Evolutionary conservation across 139 green algal genomes (phyloP), one percentile per base, ranked within the genome.

Genomic region (Gonium pectorale): DNA sequence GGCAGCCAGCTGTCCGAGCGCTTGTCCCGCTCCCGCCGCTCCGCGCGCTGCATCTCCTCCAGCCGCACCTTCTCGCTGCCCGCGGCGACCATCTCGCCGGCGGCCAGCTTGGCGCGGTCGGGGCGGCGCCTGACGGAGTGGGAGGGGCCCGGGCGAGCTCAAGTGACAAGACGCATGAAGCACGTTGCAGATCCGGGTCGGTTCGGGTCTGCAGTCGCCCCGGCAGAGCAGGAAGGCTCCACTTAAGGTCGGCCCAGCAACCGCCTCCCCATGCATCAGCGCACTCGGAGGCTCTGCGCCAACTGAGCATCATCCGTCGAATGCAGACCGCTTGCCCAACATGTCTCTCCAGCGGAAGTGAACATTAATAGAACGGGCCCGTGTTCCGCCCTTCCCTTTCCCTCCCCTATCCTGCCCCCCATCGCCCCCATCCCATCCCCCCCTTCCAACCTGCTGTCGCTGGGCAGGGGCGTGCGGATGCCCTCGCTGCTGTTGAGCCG

Each of bases 371-470:
- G n/a, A n/a, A n/a, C n/a, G n/a, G n/a, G n/a, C n/a, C n/a, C n/a
- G n/a, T n/a, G n/a, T n/a, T n/a, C 49, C 4, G 21, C 54, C 54
- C 54, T 24, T 29, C 54, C 54, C 54, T 63, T 4, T 24, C 9
- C 54, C 15, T 63, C 54, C 54, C 54, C 15, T 15, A 21, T 24
- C 51, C 26, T 21, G 33, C 17, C 22, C 21, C 22, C n/a, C 13
- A 17, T 31, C 8, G 19, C 26, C 3, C 43, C 27, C 27, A 3
- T 93, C 71, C 33, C n/a, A n/a, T n/a, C n/a, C n/a, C n/a, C n/a
- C n/a, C n/a, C n/a, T n/a, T n/a, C n/a, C n/a, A n/a, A 91, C 33
- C 96, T 89, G 31, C 93, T 96, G 89, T 98, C 96, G 29, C 93
- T 97, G 60, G 92, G 86, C 88, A 98, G 85, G 8, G 95, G 94